Evolutionary conservation across 2,329 filamentous ascomycete genomes (phyloP), one percentile per base, ranked within the genome.

Genomic region (Colletotrichum lini): DNA sequence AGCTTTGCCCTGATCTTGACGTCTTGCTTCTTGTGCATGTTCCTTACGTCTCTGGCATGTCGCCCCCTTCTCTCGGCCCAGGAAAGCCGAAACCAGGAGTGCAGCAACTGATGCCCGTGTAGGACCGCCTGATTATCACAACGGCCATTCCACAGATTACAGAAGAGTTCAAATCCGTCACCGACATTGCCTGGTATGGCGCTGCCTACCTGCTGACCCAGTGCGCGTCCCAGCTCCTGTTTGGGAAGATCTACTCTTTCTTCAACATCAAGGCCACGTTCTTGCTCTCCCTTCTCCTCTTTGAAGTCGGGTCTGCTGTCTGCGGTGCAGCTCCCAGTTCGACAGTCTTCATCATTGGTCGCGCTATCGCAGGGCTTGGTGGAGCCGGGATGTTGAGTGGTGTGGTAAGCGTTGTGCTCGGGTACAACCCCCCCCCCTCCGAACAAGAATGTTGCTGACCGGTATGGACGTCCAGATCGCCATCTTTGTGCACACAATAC

Each of bases 81-180:
- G 8, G 30, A 35, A 35, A 35, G 5, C 38, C 7, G 5, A 10
- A 9, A 6, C 1, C 42, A 9, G 0, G 8, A 9, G 0, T 42
- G 2, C 44, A 23, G 23, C 0, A 7, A 52, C 16, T 56, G 18
- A 44, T 12, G 26, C 3, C 6, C 2, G n/a, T 16, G 0, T 10
- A 67, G 67, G 88, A 87, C 75, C 77, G 86, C 4, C 90, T 88
- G 13, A 90, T 90, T 74, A 79, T 84, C 38, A 82, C 81, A 2
- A 84, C 82, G 0, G 77, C 78, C 16, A 78, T 79, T 16, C 77
- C 79, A 1, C 72, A 73, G 42, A 80, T 80, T 42, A 79, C 78
- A 0, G 75, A 79, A 69, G 75, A 76, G 12, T 79, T 79, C 57
- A 73, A 75, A 42, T 76, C 75, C 3, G 72, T 75, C n/a, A 72